Evolutionary conservation across 345 rosid genomes (phyloP), one percentile per base, ranked within the genome.

Genomic region (Cardamine occulta): DNA sequence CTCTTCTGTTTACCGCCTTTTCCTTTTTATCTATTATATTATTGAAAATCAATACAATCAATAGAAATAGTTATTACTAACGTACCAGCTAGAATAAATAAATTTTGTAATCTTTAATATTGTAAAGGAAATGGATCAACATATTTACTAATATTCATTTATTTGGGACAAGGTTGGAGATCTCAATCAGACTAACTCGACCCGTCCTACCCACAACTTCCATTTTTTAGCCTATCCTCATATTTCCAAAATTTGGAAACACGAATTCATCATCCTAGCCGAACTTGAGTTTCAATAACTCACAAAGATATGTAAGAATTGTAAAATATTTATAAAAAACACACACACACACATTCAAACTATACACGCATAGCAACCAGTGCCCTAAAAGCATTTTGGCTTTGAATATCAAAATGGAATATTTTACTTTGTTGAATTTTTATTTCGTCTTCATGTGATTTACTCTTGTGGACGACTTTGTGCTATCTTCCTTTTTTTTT

Each of bases 351-450:
- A 56, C 37, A 45, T 49, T 45, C 28, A 74, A 42, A 65, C 23
- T 21, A 21, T 0, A 11, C 45, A 34, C 23, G 23, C 67, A 47
- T 34, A 73, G 47, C 31, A 74, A 57, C 51, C 51, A 37, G 19
- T 68, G 29, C 21, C 35, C 63, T 11, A 29, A 60, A 58, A 60
- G 54, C 74, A 59, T 49, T 68, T 59, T 68, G 74, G 63, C 64
- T 76, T 53, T 61, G 80, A 68, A 75, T 51, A 75, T 68, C 45
- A 68, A 49, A 68, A 52, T 62, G 64, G 75, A 68, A 76, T 76
- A 69, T 69, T 18, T 69, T 23, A 62, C 74, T 76, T 76, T 44
- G 58, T 69, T 76, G 57, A 53, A 53, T 42, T 45, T 55, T 68
- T n/a, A 15, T 32, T 58, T 60, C 40, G 44, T 58, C 63, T 28